A percentile compares a stretch with the other conserved stretches of the same genome.
These are phyloP conservation scores for Diphasiastrum complanatum DNA, from an alignment of 83 land plant genomes.

Conservation along the genomic window DNA sequence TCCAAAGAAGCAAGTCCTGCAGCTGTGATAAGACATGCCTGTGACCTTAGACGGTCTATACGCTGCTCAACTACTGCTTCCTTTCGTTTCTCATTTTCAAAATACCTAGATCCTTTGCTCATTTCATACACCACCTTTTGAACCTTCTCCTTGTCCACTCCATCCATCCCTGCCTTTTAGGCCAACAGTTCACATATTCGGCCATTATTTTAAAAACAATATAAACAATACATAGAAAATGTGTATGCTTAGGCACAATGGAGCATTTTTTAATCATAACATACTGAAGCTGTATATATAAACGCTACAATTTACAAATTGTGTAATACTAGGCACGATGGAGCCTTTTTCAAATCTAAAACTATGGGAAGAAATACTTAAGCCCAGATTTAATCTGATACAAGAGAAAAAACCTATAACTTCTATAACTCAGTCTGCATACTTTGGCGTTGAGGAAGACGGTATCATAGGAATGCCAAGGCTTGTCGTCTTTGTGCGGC, in stretches of 20 bases:
- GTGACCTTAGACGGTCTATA: conserved; percentile 44
- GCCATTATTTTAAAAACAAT: neutral
- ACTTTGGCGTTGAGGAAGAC: conserved; percentile 90
- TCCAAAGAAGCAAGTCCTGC: conserved; percentile 45
- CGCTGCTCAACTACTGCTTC: conserved; percentile 59
- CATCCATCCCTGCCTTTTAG: conserved; percentile 69
- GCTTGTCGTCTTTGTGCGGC: conserved; percentile 36
- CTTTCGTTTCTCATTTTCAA: conserved; percentile 67
- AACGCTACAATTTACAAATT: neutral
- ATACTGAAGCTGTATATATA: neutral
- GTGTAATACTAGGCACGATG: neutral
- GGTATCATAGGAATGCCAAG: conserved; percentile 89
- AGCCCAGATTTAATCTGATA: neutral
- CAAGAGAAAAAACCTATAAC: neutral
- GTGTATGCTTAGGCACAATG: neutral
- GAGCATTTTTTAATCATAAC: neutral
- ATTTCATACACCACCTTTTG: conserved; percentile 81
- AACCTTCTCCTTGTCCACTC: conserved; percentile 88
- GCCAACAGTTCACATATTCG: neutral
- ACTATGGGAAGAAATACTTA: neutral
- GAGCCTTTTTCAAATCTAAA: neutral
- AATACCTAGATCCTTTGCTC: conserved; percentile 93
- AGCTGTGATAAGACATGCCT: conserved; percentile 38
- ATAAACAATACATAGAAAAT: neutral
- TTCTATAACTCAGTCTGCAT: conserved; percentile 26